These are phyloP conservation scores for Nicotiana sylvestris DNA, from an alignment of 257 asterid genomes.

Conservation along the genomic window DNA sequence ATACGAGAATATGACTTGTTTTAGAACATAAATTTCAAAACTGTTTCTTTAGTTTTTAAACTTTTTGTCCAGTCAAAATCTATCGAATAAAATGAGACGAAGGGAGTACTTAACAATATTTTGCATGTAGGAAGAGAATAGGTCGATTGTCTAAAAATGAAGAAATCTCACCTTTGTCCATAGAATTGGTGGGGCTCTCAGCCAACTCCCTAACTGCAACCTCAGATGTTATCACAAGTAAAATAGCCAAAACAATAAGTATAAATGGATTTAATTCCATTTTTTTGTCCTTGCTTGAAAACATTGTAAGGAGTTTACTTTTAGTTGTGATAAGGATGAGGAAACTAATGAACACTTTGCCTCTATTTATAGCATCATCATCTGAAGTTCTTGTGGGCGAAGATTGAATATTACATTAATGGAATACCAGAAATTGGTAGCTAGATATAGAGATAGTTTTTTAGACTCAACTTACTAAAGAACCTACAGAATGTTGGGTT, in stretches of 20 bases:
- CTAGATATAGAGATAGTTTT: not conserved
- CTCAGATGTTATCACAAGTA: not conserved
- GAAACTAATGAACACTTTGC: not conserved
- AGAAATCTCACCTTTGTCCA: no score
- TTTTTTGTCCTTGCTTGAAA: not conserved
- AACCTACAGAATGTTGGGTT: not conserved
- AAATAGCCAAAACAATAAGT: not conserved
- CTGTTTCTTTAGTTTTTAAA: no score
- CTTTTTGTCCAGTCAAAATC: no score
- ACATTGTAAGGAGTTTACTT: not conserved
- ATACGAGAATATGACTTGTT: no score
- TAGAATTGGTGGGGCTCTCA: no score
- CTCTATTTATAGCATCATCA: not conserved
- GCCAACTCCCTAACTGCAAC: not conserved
- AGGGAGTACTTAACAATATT: no score
- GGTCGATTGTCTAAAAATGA: no score
- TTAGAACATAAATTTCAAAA: no score
- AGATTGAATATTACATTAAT: not conserved
- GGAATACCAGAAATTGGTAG: not conserved
- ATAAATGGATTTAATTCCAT: not conserved
- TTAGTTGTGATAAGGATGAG: not conserved
- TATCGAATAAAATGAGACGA: no score
- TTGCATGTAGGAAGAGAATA: no score
- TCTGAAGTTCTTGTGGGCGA: not conserved
- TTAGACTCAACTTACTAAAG: not conserved